Base-by-base conservation (phyloP, 208 protist genomes). In the Trypanosoma conorhini region DNA sequence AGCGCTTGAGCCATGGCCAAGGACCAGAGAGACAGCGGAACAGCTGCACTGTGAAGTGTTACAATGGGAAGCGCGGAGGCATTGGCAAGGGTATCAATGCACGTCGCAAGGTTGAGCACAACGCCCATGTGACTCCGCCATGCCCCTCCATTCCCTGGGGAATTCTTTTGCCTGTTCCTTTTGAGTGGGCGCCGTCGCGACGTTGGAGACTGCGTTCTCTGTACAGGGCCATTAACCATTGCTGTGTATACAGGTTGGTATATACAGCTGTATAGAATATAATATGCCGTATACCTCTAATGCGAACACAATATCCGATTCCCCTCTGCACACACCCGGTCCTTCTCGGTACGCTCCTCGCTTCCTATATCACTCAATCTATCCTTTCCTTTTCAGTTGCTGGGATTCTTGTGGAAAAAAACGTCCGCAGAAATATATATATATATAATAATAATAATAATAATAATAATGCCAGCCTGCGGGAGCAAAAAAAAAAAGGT, bases 1-100 rank as follows among this genome's bases (percentile, higher is more conserved):
- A 82, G 76, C n/a, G 82, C 62, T 70, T 92, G 86, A 52, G 72
- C 81, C 26, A 81, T 35, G 0, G 72, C 55, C 7, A 73, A 19
- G 12, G 44, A 30, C n/a, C 21, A 12, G 22, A 62, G 13, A 31
- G 60, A 64, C 28, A 78, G 44, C 28, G 73, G 52, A 46, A 72
- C 17, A 42, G 56, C 26, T 15, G 62, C 42, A 33, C 26, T 46
- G 26, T 62, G 31, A 5, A 69, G 51, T 48, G 55, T 30, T n/a
- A 69, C 48, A 46, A 69, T n/a, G 9, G 70, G 70, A 1, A 67
- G 38, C 21, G 24, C 35, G n/a, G 62, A 50, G 24, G 42, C 17
- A 19, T 28, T 69, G 10, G 30, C 70, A 57, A 76, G 33, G 26
- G 17, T 67, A 61, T 76, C 71, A 8, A 64, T 42, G 13, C 61